A percentile compares a stretch with the other conserved stretches of the same genome.
Evolutionary conservation across 208 protist species (phyloP).

Genomic region (Leishmania turanica): DNA sequence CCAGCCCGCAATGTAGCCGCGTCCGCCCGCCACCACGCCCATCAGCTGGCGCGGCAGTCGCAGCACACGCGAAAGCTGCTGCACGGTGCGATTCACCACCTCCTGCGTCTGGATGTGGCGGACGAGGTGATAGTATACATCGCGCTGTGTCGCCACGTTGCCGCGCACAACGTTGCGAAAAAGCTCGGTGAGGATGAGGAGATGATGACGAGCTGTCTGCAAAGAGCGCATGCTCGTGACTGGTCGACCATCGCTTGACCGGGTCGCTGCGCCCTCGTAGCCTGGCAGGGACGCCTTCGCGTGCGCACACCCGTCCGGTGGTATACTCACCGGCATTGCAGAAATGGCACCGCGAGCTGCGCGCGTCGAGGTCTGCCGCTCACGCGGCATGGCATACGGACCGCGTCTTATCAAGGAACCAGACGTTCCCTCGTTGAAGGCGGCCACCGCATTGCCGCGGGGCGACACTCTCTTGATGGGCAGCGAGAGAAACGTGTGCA

Average conservation of each 20-base stretch:
- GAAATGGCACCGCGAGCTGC: neutral
- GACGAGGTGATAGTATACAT: slow-evolving; percentile 83
- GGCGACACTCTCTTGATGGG: neutral
- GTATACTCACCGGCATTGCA: neutral
- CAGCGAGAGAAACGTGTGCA: slow-evolving; percentile 10
- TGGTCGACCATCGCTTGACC: neutral
- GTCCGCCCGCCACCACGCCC: slow-evolving; percentile 68
- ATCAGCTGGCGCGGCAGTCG: slow-evolving; percentile 61
- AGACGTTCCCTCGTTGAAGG: neutral
- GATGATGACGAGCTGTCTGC: slow-evolving; percentile 26
- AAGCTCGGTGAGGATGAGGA: slow-evolving; percentile 55
- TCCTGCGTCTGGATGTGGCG: slow-evolving; percentile 55
- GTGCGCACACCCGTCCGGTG: neutral
- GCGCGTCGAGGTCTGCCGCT: neutral
- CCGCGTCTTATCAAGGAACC: neutral
- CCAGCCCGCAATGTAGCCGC: slow-evolving; percentile 64
- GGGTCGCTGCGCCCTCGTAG: neutral
- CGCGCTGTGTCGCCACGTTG: slow-evolving; percentile 69
- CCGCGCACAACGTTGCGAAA: slow-evolving; percentile 45
- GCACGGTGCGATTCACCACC: slow-evolving; percentile 51
- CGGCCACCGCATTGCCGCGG: neutral
- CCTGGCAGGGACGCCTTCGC: neutral
- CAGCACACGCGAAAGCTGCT: slow-evolving; percentile 47
- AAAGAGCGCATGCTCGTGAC: neutral
- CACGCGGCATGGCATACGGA: neutral